Evolutionary conservation across 148 eudicot genomes (phyloP).

Genomic region (Rhododendron henanense): DNA sequence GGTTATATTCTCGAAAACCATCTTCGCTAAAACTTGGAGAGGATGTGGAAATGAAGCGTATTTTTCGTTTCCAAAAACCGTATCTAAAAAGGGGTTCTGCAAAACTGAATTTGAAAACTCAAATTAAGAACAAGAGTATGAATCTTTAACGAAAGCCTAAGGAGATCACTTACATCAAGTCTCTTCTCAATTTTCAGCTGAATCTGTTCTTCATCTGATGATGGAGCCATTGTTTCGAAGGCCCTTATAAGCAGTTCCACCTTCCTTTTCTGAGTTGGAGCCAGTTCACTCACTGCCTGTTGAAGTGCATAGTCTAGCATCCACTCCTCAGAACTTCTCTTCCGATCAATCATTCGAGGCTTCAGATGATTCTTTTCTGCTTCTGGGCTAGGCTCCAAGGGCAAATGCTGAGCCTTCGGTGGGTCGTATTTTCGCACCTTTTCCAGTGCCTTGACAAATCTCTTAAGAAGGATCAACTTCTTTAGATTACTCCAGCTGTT

Average conservation of each 20-base stretch:
- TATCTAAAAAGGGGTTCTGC: background rate
- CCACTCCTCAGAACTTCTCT: conserved; percentile 72
- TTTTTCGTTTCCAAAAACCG: background rate
- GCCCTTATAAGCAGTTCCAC: conserved; percentile 77
- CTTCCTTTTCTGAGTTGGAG: conserved; percentile 74
- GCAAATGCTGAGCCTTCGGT: conserved; percentile 28
- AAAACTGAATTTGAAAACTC: background rate
- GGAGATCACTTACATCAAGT: conserved; percentile 7
- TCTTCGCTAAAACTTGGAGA: background rate
- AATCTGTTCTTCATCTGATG: conserved; percentile 29
- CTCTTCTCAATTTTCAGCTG: conserved; percentile 5
- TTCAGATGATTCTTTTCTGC: conserved; percentile 52
- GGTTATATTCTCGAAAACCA: background rate
- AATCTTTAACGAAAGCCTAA: background rate
- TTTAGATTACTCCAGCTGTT: conserved; percentile 62
- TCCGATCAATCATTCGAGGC: conserved; percentile 44
- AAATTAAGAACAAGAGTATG: background rate
- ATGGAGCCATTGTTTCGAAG: conserved; percentile 62
- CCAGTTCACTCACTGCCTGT: conserved; percentile 65
- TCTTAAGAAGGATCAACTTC: conserved; percentile 55
- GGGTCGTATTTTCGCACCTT: conserved; percentile 56
- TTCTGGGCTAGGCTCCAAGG: conserved; percentile 40
- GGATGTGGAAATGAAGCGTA: background rate
- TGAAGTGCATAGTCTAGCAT: conserved; percentile 92
- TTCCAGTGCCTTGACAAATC: conserved; percentile 71